These are phyloP conservation scores for Phanerochaete sordida DNA, from an alignment of 768 basidiomycete genomes.

Conservation along the genomic window DNA sequence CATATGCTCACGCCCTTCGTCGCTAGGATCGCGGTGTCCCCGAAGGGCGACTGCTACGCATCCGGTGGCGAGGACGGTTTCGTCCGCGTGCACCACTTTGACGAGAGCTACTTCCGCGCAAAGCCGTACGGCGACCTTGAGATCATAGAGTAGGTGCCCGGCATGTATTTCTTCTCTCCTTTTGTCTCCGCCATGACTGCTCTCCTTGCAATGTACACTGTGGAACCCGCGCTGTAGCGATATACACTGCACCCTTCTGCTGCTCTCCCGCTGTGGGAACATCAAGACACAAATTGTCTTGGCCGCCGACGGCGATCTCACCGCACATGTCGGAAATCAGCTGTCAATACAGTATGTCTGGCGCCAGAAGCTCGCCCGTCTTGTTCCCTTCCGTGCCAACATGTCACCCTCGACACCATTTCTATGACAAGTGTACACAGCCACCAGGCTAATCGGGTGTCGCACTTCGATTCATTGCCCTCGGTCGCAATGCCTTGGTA, in stretches of 20 bases:
- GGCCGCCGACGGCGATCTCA: too few species aligned
- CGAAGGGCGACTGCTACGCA: slow-evolving; percentile 82
- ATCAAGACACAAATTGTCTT: too few species aligned
- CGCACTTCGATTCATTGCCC: too few species aligned
- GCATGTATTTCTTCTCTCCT: neutral
- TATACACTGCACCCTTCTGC: neutral
- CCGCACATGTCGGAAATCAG: too few species aligned
- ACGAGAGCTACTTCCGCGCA: slow-evolving; percentile 90
- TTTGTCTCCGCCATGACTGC: neutral
- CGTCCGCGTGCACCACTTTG: slow-evolving; percentile 87
- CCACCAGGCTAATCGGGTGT: too few species aligned
- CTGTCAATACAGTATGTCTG: too few species aligned
- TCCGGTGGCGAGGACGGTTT: slow-evolving; percentile 98
- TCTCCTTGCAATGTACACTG: neutral
- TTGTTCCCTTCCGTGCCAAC: too few species aligned
- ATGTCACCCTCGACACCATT: too few species aligned
- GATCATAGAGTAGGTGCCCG: slow-evolving; percentile 46
- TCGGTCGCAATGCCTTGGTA: neutral
- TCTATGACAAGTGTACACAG: too few species aligned
- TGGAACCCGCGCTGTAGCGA: neutral
- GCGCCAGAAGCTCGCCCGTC: too few species aligned
- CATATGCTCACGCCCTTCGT: neutral
- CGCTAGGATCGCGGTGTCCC: slow-evolving; percentile 85
- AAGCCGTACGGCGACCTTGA: slow-evolving; percentile 92
- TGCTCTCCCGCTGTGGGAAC: neutral